phyloP scores from a whole-genome alignment of 2,329 filamentous ascomycete genomes.

The Myriangium duriaei region DNA sequence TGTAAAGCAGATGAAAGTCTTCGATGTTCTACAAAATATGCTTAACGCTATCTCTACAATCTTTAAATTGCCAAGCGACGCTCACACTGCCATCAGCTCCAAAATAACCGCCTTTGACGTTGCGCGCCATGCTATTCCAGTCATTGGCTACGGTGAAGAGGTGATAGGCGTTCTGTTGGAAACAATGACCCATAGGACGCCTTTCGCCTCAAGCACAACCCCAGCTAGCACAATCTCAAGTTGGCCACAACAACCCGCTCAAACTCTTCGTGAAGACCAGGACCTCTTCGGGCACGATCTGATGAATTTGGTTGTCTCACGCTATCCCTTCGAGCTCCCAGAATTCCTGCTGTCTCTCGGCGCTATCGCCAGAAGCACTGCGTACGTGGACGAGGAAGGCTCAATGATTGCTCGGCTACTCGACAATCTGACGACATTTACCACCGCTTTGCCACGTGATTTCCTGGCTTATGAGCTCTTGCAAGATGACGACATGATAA shows the following conservation, averaged over 20 bases:
- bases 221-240: neutral
- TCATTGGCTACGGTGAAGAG: slow-evolving; percentile 61
- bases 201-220: neutral
- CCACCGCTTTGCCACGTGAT: slow-evolving; percentile 57
- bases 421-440: slow-evolving; percentile 59
- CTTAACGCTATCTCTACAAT: slow-evolving; percentile 32
- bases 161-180: slow-evolving; percentile 54
- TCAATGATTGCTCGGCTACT: slow-evolving; percentile 46
- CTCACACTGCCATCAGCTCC: slow-evolving; percentile 48
- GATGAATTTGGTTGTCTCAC: slow-evolving; percentile 56
- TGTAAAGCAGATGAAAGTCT: slow-evolving; percentile 35
- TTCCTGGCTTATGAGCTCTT: slow-evolving; percentile 68
- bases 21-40: slow-evolving; percentile 35
- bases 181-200: slow-evolving; percentile 34
- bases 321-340: slow-evolving; percentile 75
- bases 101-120: slow-evolving; percentile 57
- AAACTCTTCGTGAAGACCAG: slow-evolving; percentile 8
- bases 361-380: slow-evolving; percentile 42
- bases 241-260: slow-evolving; percentile 10
- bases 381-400: slow-evolving; percentile 32
- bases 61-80: slow-evolving; percentile 38
- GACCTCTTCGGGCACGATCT: slow-evolving; percentile 21
- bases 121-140: slow-evolving; percentile 51
- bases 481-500: slow-evolving; percentile 75
- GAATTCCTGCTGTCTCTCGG: slow-evolving; percentile 66